Base-by-base conservation (phyloP, 306 rosid species). In the Cucurbita pepo region DNA sequence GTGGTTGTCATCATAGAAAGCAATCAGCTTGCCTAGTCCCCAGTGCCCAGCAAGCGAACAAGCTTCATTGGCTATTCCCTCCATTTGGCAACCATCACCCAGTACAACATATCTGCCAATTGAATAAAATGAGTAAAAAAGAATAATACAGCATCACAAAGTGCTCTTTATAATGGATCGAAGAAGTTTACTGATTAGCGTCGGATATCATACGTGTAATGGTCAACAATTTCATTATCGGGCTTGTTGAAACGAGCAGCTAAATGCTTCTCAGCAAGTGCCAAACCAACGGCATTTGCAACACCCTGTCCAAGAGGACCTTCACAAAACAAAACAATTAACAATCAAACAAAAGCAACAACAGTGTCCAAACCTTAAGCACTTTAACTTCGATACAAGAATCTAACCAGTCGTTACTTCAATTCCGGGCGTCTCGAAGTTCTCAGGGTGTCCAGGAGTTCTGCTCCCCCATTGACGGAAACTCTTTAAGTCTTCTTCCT, bases 261-360 rank as follows among this genome's bases (percentile, higher is more conserved):
- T 84, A 94, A 86, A 80, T 94, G 99, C 86, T 84, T 94, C 91
- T 94, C 99, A 2, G 99, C 96, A 56, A 94, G 91, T 41, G 99
- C 99, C 89, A 94, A 83, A 75, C 99, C 99, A 78, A 94, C 97
- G 53, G 90, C 99, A 84, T 94, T 94, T 34, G 91, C 97, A 83
- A 94, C 85, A 1, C 99, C 99, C 84, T 94, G 99, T 54, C 99
- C 99, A 80, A 94, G 90, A 72, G 99, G 99, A 85, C 99, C 99
- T 94, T 79, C 18, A 83, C 62, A 67, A 72, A 15, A 78, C 54
- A 77, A 47, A 55, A 72, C 5, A 65, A 62, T n/a, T 21, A 15
- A 71, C 9, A 37, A 2, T 56, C 13, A 6, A 74, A 21, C 18
- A 21, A 65, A 44, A 40, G 18, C 5, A 48, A 25, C 57, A 53